Conservation (phyloP, 176 grass and related monocot genomes). For the Aechmea fasciata region DNA sequence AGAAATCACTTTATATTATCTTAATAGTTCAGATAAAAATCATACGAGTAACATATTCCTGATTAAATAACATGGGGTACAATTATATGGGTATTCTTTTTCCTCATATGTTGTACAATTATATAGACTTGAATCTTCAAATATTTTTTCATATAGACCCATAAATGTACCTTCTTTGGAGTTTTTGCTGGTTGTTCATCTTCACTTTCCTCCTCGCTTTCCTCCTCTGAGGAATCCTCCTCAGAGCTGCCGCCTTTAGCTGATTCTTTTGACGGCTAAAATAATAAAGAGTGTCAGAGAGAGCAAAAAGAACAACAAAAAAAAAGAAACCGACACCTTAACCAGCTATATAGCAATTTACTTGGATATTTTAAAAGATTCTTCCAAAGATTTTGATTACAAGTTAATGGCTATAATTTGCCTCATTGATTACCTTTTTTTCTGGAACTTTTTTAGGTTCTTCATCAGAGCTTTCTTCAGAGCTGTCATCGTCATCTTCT, state of each 20-base stretch:
- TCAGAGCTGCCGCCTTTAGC: conserved; percentile 15
- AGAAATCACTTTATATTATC: too few relatives aligned
- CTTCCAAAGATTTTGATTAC: neutral
- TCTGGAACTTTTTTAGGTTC: conserved; percentile 24
- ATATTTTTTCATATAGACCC: neutral
- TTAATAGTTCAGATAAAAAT: too few relatives aligned
- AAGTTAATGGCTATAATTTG: neutral
- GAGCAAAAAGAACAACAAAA: neutral
- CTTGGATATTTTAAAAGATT: neutral
- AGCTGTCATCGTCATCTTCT: conserved; percentile 31
- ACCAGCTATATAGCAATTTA: neutral
- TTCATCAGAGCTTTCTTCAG: conserved; percentile 31
- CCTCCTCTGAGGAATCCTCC: conserved; percentile 22
- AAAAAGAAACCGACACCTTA: neutral
- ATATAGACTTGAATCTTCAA: too few relatives aligned
- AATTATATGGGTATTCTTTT: too few relatives aligned
- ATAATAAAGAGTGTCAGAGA: neutral
- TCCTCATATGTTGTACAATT: too few relatives aligned
- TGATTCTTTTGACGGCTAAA: conserved; percentile 5
- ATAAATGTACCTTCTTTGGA: conserved; percentile 27
- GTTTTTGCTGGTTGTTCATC: conserved; percentile 21
- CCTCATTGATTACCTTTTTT: conserved; percentile 18
- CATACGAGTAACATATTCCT: too few relatives aligned
- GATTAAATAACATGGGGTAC: too few relatives aligned
- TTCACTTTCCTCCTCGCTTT: conserved; percentile 31